phyloP scores from a whole-genome alignment of 2,329 filamentous ascomycete species.

The Dactylellina drechsleri region DNA sequence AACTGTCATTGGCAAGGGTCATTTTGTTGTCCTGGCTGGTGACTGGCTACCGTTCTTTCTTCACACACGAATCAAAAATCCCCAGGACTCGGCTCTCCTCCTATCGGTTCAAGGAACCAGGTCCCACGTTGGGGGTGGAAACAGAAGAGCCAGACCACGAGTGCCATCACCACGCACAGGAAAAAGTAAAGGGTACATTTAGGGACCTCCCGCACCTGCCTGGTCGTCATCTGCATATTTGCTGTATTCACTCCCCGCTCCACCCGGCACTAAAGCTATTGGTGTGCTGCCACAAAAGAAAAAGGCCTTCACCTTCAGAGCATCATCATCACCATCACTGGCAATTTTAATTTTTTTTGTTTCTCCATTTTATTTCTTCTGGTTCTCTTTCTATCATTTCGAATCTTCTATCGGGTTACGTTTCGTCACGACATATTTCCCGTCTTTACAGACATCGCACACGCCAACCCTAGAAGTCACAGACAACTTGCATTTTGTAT shows the following conservation, averaged over 20 bases:
- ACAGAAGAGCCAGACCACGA: conserved; percentile 37
- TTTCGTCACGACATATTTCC: conserved; percentile 51
- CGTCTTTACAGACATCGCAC: conserved; percentile 31
- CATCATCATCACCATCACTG: conserved; percentile 52
- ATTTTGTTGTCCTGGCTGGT: conserved; percentile 34
- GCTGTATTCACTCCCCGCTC: conserved; percentile 47
- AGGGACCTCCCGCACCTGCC: conserved; percentile 53
- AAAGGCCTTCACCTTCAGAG: conserved; percentile 42
- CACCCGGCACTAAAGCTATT: conserved; percentile 40
- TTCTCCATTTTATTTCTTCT: conserved; percentile 1
- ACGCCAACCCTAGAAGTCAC: conserved; percentile 24
- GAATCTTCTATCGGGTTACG: conserved; percentile 47
- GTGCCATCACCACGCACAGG: conserved; percentile 51
- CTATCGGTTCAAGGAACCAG: conserved; percentile 52
- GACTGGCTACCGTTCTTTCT: conserved; percentile 52
- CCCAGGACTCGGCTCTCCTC: conserved; percentile 55
- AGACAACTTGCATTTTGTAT: conserved; percentile 51
- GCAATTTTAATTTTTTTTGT: conserved; percentile 42
- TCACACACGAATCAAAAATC: conserved; percentile 52
- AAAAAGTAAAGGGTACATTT: conserved; percentile 54
- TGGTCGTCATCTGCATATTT: conserved; percentile 54
- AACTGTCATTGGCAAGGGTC: conserved; percentile 46
- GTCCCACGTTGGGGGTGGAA: conserved; percentile 41
- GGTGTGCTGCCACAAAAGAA: conserved; percentile 43
- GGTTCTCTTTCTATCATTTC: conserved; percentile 5